phyloP scores from a whole-genome alignment of 371 early-diverging fungal genomes.

The Mortierella sp. region DNA sequence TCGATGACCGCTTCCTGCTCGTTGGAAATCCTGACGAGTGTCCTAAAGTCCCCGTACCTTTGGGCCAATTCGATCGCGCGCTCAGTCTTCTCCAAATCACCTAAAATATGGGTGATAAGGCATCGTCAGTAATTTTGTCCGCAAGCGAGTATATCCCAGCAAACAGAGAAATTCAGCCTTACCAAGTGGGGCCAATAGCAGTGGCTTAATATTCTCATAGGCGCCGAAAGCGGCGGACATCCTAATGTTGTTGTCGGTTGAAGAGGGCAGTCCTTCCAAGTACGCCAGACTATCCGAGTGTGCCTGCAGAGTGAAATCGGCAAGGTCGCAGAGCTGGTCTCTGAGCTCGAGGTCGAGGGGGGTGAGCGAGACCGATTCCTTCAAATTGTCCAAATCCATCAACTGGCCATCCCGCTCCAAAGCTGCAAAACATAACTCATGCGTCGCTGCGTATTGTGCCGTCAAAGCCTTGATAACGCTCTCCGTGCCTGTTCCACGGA shows the following conservation, averaged over 20 bases:
- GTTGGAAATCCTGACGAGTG: constrained; percentile 34
- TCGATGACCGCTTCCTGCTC: constrained; percentile 15
- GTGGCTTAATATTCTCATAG: constrained; percentile 30
- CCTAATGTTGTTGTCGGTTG: constrained; percentile 18
- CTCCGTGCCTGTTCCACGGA: constrained; percentile 13
- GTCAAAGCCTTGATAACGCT: constrained; percentile 32
- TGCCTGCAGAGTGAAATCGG: constrained; percentile 41
- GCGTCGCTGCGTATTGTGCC: constrained; percentile 22
- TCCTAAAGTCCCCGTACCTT: constrained; percentile 40
- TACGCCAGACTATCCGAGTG: constrained; percentile 41
- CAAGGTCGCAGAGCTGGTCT: constrained; percentile 48
- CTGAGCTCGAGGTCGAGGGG: constrained; percentile 22
- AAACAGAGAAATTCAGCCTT: not conserved
- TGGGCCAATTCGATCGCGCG: constrained; percentile 34
- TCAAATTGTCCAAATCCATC: constrained; percentile 30
- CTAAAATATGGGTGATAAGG: constrained; percentile 1
- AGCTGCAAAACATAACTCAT: constrained; percentile 10
- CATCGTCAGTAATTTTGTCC: not conserved
- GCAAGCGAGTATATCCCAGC: not conserved
- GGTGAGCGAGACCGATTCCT: not conserved
- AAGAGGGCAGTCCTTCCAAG: constrained; percentile 28
- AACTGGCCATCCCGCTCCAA: not conserved
- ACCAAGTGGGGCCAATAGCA: constrained; percentile 30
- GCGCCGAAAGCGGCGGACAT: constrained; percentile 22
- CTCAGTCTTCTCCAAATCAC: constrained; percentile 28